Conservation (phyloP, 352 stramenopile genomes). For the Phytophthora kernoviae region DNA sequence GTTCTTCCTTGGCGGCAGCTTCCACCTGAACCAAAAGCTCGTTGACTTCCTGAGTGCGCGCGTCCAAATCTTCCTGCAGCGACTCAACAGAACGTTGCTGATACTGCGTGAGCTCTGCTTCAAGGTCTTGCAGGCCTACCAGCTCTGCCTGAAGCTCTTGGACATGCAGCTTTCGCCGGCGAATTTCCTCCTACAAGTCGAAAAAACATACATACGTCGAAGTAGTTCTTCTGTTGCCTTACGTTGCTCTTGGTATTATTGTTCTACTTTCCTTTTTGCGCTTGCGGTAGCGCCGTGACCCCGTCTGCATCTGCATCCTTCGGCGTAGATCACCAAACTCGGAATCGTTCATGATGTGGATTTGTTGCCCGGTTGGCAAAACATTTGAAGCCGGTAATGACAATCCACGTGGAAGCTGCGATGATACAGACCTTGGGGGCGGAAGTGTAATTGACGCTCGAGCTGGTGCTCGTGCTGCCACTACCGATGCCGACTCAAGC, state of each 20-base stretch:
- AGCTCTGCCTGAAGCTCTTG: slow-evolving; percentile 28
- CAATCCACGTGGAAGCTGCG: not conserved
- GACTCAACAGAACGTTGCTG: slow-evolving; percentile 22
- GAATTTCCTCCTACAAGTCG: slow-evolving; percentile 20
- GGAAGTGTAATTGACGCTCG: not conserved
- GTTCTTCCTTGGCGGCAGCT: slow-evolving; percentile 23
- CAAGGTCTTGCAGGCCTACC: slow-evolving; percentile 17
- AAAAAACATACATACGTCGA: not conserved
- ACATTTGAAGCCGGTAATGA: slow-evolving; percentile 2
- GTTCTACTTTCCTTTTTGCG: too few species aligned
- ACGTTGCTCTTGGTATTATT: too few species aligned
- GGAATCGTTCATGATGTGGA: slow-evolving; percentile 24
- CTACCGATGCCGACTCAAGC: not conserved
- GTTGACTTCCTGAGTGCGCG: slow-evolving; percentile 19
- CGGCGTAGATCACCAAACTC: slow-evolving; percentile 39
- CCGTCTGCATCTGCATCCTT: slow-evolving; percentile 38
- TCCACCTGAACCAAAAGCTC: slow-evolving; percentile 17
- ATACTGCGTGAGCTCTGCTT: slow-evolving; percentile 23
- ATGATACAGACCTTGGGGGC: not conserved
- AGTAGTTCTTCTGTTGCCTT: too few species aligned
- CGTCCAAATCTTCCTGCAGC: slow-evolving; percentile 25
- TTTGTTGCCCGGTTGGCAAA: slow-evolving; percentile 16
- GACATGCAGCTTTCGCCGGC: slow-evolving; percentile 20
- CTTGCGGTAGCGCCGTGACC: slow-evolving; percentile 41
- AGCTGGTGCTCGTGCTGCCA: not conserved